A percentile compares a stretch with the other conserved stretches of the same genome.
These are phyloP conservation scores for Henckelia pumila DNA, from an alignment of 257 asterid genomes.

Conservation along the genomic window DNA sequence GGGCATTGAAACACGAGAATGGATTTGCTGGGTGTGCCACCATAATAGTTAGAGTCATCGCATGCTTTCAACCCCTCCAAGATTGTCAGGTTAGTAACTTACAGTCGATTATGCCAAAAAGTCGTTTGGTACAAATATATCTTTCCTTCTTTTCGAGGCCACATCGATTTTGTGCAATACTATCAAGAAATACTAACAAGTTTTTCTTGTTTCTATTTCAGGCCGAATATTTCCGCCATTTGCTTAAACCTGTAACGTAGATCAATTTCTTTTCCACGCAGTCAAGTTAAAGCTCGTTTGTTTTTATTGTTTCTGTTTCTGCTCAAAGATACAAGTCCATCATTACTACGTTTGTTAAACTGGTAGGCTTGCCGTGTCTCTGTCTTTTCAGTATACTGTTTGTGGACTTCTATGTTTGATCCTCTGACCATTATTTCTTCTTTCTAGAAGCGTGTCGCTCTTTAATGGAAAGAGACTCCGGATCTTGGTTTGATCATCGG, in stretches of 20 bases:
- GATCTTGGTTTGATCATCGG: slow-evolving; percentile 45
- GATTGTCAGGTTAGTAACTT: slow-evolving; percentile 76
- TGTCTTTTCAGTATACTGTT: too few species aligned
- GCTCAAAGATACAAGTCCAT: slow-evolving; percentile 44
- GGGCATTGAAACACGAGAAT: slow-evolving; percentile 87
- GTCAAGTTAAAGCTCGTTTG: slow-evolving; percentile 39
- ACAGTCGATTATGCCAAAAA: too few species aligned
- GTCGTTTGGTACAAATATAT: too few species aligned
- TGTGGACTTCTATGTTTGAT: neutral
- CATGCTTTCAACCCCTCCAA: slow-evolving; percentile 96
- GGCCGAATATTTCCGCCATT: too few species aligned
- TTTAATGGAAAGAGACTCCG: slow-evolving; percentile 70
- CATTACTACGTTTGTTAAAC: slow-evolving; percentile 34
- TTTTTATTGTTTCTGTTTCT: slow-evolving; percentile 38
- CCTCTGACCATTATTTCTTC: slow-evolving; percentile 21
- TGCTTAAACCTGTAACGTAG: slow-evolving; percentile 98
- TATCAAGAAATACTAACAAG: slow-evolving; percentile 24
- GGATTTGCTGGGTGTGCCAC: slow-evolving; percentile 87
- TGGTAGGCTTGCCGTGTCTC: slow-evolving; percentile 9
- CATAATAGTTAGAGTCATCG: slow-evolving; percentile 91
- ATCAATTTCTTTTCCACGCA: slow-evolving; percentile 36
- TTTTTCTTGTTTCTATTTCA: slow-evolving; percentile 41
- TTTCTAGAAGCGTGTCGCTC: slow-evolving; percentile 43
- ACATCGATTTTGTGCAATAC: too few species aligned
- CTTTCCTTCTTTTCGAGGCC: too few species aligned